Evolutionary conservation across 2,329 filamentous ascomycete genomes (phyloP).

Genomic region (Malbranchea zuffiana): DNA sequence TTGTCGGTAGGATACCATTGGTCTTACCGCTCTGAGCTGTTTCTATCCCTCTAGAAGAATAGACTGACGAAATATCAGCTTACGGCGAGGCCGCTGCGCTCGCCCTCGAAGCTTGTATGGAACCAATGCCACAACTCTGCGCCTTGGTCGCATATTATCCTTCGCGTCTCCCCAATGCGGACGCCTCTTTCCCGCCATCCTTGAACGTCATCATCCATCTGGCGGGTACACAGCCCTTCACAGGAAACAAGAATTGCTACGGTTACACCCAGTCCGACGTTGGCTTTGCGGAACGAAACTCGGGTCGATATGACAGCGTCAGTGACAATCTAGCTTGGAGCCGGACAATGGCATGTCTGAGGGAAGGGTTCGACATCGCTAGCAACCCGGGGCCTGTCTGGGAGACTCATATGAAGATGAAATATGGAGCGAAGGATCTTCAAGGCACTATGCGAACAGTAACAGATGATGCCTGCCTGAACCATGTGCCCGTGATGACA

Average conservation of each 20-base stretch:
- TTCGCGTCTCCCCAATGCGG: conserved; percentile 43
- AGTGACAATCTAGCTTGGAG: conserved; percentile 57
- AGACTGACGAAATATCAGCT: conserved; percentile 35
- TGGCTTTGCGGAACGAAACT: conserved; percentile 61
- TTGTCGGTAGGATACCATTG: conserved; percentile 42
- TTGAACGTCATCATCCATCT: conserved; percentile 48
- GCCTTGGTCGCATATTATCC: conserved; percentile 56
- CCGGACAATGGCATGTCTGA: conserved; percentile 50
- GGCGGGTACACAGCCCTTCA: conserved; percentile 34
- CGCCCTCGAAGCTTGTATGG: conserved; percentile 48
- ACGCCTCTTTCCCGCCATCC: conserved; percentile 24
- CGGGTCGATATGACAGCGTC: conserved; percentile 56
- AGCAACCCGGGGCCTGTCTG: conserved; percentile 23
- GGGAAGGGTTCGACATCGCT: conserved; percentile 47
- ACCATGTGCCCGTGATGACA: conserved; percentile 26
- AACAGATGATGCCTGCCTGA: conserved; percentile 19
- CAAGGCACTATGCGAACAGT: conserved; percentile 26
- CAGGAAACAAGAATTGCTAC: conserved; percentile 39
- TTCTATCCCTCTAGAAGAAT: background rate
- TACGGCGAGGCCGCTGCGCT: conserved; percentile 52
- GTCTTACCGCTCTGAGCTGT: background rate
- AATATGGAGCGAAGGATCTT: conserved; percentile 20
- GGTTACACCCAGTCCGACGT: conserved; percentile 46
- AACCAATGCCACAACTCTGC: conserved; percentile 47
- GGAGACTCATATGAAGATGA: conserved; percentile 21